These are phyloP conservation scores for Pisolithus albus DNA, from an alignment of 768 basidiomycete genomes.

Conservation along the genomic window DNA sequence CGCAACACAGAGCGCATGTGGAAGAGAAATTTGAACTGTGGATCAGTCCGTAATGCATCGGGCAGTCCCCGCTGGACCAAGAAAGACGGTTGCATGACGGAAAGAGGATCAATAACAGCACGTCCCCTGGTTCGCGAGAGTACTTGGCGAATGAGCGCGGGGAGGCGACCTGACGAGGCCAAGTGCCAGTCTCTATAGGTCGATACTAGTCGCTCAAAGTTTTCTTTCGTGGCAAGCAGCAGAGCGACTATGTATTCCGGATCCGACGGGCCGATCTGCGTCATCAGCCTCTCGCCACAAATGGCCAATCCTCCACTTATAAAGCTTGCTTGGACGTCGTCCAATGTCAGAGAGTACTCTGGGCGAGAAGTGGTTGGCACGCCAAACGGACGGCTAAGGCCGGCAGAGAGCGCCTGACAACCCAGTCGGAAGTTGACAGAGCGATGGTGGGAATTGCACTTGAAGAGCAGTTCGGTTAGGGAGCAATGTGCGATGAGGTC, in stretches of 20 bases:
- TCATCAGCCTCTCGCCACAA: constrained; percentile 15
- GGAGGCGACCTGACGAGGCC: constrained; percentile 27
- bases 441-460: constrained; percentile 2
- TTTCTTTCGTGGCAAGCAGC: constrained; percentile 9
- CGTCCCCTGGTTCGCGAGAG: constrained; percentile 45
- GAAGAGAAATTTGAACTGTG: constrained; percentile 69
- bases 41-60: constrained; percentile 57
- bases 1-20: constrained; percentile 53
- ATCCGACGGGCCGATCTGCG: constrained; percentile 25
- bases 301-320: constrained; percentile 8
- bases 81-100: constrained; percentile 78
- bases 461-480: constrained; percentile 14
- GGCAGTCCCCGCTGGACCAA: constrained; percentile 72
- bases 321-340: constrained; percentile 13
- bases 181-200: constrained; percentile 25
- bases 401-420: constrained; percentile 14
- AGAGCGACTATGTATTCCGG: constrained; percentile 22
- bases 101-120: constrained; percentile 64
- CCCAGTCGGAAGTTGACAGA: constrained; percentile 3
- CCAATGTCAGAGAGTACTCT: constrained; percentile 15
- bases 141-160: constrained; percentile 40
- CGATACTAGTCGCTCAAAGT: constrained; percentile 7
- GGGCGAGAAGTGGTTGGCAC: constrained; percentile 7
- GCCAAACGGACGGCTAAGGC: constrained; percentile 6
- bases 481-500: constrained; percentile 16